Conservation (phyloP, 768 basidiomycete genomes). For the Neoboletus subvelutipes region DNA sequence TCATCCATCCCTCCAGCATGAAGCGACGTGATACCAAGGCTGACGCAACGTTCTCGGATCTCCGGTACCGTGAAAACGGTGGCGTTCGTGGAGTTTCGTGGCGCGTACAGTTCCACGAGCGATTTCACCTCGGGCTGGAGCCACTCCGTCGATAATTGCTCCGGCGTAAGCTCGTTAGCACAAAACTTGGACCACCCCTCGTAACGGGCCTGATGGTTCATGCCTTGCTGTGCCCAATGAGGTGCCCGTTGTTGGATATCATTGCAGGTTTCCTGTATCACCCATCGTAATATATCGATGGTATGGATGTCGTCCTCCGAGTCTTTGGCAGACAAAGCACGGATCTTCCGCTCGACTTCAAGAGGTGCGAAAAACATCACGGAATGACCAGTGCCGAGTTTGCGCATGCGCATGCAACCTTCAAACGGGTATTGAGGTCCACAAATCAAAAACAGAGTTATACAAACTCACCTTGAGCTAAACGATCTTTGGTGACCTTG, state of each 20-base stretch:
- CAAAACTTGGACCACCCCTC: constrained; percentile 19
- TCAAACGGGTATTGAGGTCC: neutral
- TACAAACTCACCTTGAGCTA: constrained; percentile 39
- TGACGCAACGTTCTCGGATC: constrained; percentile 26
- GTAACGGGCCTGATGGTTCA: constrained; percentile 32
- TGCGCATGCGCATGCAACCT: constrained; percentile 54
- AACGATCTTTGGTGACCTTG: constrained; percentile 50
- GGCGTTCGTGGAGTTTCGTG: constrained; percentile 6
- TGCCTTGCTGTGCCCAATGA: constrained; percentile 45
- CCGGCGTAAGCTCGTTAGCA: neutral
- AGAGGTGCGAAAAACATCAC: constrained; percentile 45
- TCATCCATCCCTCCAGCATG: constrained; percentile 35
- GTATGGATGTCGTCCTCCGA: constrained; percentile 12
- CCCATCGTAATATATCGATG: constrained; percentile 45
- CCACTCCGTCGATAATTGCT: constrained; percentile 30
- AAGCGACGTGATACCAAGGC: constrained; percentile 29
- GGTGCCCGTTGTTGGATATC: constrained; percentile 38
- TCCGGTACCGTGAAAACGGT: constrained; percentile 3
- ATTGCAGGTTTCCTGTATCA: constrained; percentile 42
- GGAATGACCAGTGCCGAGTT: constrained; percentile 44
- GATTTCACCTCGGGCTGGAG: constrained; percentile 39
- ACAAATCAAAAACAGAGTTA: no score
- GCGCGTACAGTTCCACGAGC: constrained; percentile 37
- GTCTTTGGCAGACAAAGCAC: constrained; percentile 18
- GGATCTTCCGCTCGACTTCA: constrained; percentile 40